A percentile compares a stretch with the other conserved stretches of the same genome.
Evolutionary conservation across 2,329 filamentous ascomycete species (phyloP).

Genomic region (Exophiala phaeomuriformis): DNA sequence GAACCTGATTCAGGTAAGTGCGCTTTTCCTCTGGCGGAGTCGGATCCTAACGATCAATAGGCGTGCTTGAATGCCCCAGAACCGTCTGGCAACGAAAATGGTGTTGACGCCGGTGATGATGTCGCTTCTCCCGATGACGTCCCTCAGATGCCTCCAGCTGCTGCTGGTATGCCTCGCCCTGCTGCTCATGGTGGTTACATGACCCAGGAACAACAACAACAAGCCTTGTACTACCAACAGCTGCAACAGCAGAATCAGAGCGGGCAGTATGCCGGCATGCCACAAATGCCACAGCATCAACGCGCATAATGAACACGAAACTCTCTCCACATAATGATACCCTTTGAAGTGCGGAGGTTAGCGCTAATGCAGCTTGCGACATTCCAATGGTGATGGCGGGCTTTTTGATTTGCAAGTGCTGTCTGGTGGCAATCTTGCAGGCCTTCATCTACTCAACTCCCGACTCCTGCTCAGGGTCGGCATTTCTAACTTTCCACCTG

Average conservation of each 20-base stretch:
- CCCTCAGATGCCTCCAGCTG: slow-evolving; percentile 64
- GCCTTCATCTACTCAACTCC: too few relatives aligned
- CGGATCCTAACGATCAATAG: slow-evolving; percentile 43
- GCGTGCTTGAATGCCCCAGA: slow-evolving; percentile 95
- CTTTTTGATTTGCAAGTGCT: background rate
- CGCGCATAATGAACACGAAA: slow-evolving; percentile 42
- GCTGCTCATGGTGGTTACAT: slow-evolving; percentile 62
- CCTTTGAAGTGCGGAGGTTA: slow-evolving; percentile 5
- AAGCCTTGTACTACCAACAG: slow-evolving; percentile 76
- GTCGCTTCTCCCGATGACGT: slow-evolving; percentile 91
- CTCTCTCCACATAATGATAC: slow-evolving; percentile 17
- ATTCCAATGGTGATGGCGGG: background rate
- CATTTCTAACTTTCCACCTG: too few relatives aligned
- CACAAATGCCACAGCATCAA: slow-evolving; percentile 74
- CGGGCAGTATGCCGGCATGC: slow-evolving; percentile 67
- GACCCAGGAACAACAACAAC: slow-evolving; percentile 61
- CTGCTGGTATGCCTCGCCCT: slow-evolving; percentile 55
- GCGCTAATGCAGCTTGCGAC: slow-evolving; percentile 1
- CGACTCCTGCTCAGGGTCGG: too few relatives aligned
- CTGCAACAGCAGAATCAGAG: slow-evolving; percentile 61
- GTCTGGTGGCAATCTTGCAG: too few relatives aligned
- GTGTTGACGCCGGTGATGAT: slow-evolving; percentile 65
- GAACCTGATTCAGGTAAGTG: slow-evolving; percentile 90
- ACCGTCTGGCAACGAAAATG: slow-evolving; percentile 74
- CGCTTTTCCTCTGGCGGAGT: background rate